Evolutionary conservation across 2,329 filamentous ascomycete species (phyloP), one percentile per base, ranked within the genome.

Genomic region (Ceratocystis papillata): DNA sequence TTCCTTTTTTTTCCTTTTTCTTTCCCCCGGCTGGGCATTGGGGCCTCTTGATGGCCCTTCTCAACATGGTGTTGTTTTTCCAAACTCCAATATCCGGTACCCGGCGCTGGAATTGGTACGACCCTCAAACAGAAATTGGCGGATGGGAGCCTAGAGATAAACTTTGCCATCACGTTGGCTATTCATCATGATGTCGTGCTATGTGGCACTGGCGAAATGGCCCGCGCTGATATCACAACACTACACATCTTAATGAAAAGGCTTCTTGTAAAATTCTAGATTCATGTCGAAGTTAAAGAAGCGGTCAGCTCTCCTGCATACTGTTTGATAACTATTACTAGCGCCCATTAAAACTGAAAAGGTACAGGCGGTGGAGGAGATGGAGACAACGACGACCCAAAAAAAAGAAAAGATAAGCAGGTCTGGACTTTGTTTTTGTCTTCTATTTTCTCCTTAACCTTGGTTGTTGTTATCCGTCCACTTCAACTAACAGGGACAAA

Each of bases 151-250:
- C 50, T 55, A 25, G 50, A 55, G 20, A 55, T 15, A 28, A 15
- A 25, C 20, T 55, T 25, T 25, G 50, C 20, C 50, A 28, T 22
- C 25, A 55, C 3, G 20, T 25, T 25, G 50, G 20, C 20, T 5
- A 41, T 10, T 12, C 10, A 41, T 41, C 10, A 15, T 41, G 10
- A 28, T 55, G 50, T 55, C 50, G 20, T 48, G 46, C 46, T n/a
- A 48, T n/a, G 20, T 48, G 46, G 20, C 22, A 55, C 25, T 25
- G 46, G 5, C 37, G 37, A 22, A 20, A 55, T 55, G 50, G 50
- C 22, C 50, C 50, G 50, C 12, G 50, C 50, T 55, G 50, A 55
- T 55, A 30, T 30, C 12, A 55, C 30, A 55, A 55, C 50, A 55
- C 20, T 17, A 55, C 50, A 8, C 22, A 28, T 30, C 50, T 55